These are phyloP conservation scores for Euphorbia tirucalli DNA, from an alignment of 345 rosid species.

Conservation along the genomic window DNA sequence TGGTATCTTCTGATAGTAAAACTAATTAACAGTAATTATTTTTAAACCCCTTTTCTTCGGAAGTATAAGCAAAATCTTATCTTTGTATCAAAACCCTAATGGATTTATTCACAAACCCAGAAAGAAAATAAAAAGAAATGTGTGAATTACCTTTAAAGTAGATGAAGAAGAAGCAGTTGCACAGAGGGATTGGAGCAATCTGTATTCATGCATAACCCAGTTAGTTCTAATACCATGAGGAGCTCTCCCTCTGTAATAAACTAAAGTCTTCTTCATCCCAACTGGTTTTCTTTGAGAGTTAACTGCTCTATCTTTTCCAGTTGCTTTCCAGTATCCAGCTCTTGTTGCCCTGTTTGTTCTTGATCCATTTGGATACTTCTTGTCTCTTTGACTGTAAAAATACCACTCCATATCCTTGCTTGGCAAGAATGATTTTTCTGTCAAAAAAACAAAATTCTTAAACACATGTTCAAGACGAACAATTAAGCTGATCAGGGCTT, in stretches of 20 bases:
- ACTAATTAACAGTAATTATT: no score
- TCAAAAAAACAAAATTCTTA: no score
- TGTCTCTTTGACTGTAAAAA: conserved; percentile 71
- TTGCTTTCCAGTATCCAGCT: conserved; percentile 79
- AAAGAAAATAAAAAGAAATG: not conserved
- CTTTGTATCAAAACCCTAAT: no score
- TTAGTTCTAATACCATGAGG: conserved; percentile 57
- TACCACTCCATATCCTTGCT: conserved; percentile 86
- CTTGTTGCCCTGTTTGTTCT: conserved; percentile 73
- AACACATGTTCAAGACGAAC: no score
- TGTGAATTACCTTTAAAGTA: conserved; percentile 29
- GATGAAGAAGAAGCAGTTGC: conserved; percentile 29
- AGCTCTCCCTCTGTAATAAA: conserved; percentile 65
- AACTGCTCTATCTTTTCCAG: conserved; percentile 57
- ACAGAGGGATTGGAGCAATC: conserved; percentile 37
- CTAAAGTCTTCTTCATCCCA: conserved; percentile 82
- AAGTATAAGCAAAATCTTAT: no score
- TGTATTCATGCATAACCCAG: conserved; percentile 87
- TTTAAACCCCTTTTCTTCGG: no score
- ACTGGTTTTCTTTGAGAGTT: conserved; percentile 46
- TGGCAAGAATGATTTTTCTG: conserved; percentile 69
- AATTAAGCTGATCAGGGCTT: no score
- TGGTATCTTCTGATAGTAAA: no score
- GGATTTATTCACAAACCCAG: no score
- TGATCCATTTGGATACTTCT: conserved; percentile 76